Percentiles rank a stretch among this genome's conserved stretches.
phyloP scores from a whole-genome alignment of 2,329 filamentous ascomycete species.

The Thelonectria olida region DNA sequence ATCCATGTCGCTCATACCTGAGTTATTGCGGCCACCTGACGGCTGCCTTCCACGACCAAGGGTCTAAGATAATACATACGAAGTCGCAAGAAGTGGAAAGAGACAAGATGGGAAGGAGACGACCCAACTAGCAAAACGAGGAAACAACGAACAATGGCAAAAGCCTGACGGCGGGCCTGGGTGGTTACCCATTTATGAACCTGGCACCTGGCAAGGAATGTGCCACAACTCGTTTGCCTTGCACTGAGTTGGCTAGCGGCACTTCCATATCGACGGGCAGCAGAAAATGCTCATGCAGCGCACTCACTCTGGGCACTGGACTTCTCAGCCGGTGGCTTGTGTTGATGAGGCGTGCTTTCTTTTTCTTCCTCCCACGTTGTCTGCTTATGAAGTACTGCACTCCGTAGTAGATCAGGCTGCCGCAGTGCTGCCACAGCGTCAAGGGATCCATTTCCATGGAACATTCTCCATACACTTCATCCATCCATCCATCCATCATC shows the following conservation, averaged over 20 bases:
- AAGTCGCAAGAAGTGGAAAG: neutral
- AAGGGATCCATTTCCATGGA: neutral
- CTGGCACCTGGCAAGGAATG: neutral
- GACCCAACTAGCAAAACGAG: neutral
- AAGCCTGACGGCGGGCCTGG: neutral
- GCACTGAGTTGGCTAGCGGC: neutral
- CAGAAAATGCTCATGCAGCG: neutral
- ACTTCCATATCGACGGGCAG: neutral
- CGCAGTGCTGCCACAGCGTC: neutral
- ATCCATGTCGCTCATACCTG: conserved; percentile 13
- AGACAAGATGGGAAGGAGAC: neutral
- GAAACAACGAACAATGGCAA: conserved; percentile 4
- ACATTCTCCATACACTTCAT: conserved; percentile 6
- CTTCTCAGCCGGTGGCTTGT: neutral
- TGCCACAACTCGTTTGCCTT: neutral
- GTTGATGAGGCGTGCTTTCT: neutral
- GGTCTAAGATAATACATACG: too few species aligned
- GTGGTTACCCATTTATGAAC: neutral
- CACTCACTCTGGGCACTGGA: neutral
- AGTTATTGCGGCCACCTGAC: neutral
- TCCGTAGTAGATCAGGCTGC: too few species aligned
- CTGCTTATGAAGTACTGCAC: too few species aligned
- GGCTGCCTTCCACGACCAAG: neutral
- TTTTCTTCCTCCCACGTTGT: neutral
- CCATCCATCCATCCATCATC: conserved; percentile 7